Base-by-base conservation (phyloP, 176 grass and related monocot genomes). In the Zoysia japonica region DNA sequence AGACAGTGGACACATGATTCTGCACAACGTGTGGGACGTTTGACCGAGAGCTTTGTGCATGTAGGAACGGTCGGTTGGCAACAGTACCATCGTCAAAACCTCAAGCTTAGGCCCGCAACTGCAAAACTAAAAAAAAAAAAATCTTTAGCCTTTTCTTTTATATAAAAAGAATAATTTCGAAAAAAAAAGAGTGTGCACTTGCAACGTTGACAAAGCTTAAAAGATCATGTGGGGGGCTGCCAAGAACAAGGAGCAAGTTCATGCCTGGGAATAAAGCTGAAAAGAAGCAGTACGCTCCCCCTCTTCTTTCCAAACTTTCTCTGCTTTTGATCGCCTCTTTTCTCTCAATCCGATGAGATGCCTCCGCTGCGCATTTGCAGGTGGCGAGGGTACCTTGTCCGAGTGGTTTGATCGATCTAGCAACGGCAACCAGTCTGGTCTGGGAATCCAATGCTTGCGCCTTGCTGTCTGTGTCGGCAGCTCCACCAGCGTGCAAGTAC, bases 221-320 rank as follows among this genome's bases (percentile, higher is more conserved):
- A 67, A 68, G 19, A 51, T 47, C 45, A 47, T 1, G 1, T 7
- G 12, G 28, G 28, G 28, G 28, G 28, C 28, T 28, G 10, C 52
- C 28, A 56, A 47, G 83, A 72, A 55, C 67, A 65, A 55, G 82
- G 14, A 55, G 41, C 8, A 28, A 53, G 71, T 20, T 5, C 67
- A 20, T 9, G 13, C 73, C 11, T 2, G 11, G 61, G 75, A 88
- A 74, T 83, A 83, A 73, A 87, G 86, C 68, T 68, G 74, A 83
- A 83, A 47, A 72, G 72, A 72, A 87, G 57, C 45, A 7, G 45
- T 47, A 16, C 11, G 16, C 60, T 48, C 45, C 11, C 67, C 3
- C 61, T 65, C 3, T 9, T 55, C 28, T 28, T 28, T 28, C 28
- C 28, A 28, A 28, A 28, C 17, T 42, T 70, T 56, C 47, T 43